These are phyloP conservation scores for Sarocladium kiliense DNA, from an alignment of 2,329 filamentous ascomycete species.

Conservation along the genomic window DNA sequence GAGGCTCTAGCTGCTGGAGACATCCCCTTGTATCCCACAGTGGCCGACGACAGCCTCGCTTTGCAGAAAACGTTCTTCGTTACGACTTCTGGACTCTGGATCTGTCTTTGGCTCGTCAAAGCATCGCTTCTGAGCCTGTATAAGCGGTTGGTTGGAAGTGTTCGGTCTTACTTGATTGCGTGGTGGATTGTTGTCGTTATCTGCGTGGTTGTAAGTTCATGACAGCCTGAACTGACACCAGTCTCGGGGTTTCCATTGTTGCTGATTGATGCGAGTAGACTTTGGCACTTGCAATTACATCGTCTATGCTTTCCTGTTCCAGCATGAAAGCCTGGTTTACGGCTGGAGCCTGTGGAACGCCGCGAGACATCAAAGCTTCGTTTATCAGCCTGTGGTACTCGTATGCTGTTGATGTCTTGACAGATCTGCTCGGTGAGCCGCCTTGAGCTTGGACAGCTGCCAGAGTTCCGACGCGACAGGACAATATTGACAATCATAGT, in stretches of 20 bases:
- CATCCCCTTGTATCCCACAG: constrained; percentile 7
- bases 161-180: constrained; percentile 9
- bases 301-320: constrained; percentile 14
- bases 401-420: constrained; percentile 13
- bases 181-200: constrained; percentile 14
- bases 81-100: constrained; percentile 13
- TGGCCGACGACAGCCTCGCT: constrained; percentile 8
- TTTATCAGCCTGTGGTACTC: constrained; percentile 15
- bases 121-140: constrained; percentile 12
- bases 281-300: constrained; percentile 12
- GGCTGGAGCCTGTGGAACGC: constrained; percentile 11
- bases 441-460: neutral
- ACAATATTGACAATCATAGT: constrained; percentile 7
- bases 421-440: constrained; percentile 13
- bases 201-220: constrained; percentile 12
- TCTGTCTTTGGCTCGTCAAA: constrained; percentile 14
- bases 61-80: constrained; percentile 14
- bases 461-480: neutral
- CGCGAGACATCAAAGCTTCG: constrained; percentile 12
- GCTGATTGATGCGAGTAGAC: constrained; percentile 9
- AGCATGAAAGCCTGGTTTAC: constrained; percentile 15
- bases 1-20: constrained; percentile 10
- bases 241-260: neutral
- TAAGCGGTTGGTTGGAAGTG: constrained; percentile 11
- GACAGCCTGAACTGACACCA: neutral